Conservation (phyloP, 2,329 filamentous ascomycete genomes). For the Aspergillus sp. region DNA sequence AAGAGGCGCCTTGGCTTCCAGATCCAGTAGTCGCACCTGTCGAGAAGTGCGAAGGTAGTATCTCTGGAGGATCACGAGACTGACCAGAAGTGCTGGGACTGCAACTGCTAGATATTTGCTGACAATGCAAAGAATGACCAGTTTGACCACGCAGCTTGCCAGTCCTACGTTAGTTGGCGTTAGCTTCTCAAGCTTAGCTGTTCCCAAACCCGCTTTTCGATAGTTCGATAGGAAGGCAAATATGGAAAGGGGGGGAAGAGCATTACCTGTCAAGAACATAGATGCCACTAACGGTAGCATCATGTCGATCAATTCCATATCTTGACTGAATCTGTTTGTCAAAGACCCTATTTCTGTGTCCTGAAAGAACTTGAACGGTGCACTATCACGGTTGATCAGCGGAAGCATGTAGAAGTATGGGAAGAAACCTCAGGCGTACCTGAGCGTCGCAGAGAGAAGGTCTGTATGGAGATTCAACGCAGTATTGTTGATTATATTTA, state of each 20-base stretch:
- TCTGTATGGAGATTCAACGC: not conserved
- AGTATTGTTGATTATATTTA: not conserved
- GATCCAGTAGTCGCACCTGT: slow-evolving; percentile 8
- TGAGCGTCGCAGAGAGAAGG: not conserved
- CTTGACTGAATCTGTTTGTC: not conserved
- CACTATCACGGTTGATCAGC: not conserved
- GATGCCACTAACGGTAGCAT: not conserved
- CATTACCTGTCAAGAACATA: not conserved
- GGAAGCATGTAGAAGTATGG: no score
- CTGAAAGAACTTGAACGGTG: not conserved
- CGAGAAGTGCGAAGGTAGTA: slow-evolving; percentile 8
- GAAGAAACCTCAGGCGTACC: not conserved
- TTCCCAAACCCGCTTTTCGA: not conserved
- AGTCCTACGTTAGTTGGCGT: not conserved
- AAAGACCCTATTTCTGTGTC: not conserved
- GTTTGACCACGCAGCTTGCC: not conserved
- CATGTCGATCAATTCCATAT: not conserved
- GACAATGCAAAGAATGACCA: not conserved
- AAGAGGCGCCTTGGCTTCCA: slow-evolving; percentile 8
- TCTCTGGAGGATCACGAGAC: not conserved
- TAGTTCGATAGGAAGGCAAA: not conserved
- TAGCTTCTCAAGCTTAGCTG: not conserved
- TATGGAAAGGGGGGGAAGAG: not conserved
- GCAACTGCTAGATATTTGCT: not conserved
- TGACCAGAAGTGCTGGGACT: not conserved